Conservation (phyloP, 352 stramenopile species). For the Phytophthora sp. region DNA sequence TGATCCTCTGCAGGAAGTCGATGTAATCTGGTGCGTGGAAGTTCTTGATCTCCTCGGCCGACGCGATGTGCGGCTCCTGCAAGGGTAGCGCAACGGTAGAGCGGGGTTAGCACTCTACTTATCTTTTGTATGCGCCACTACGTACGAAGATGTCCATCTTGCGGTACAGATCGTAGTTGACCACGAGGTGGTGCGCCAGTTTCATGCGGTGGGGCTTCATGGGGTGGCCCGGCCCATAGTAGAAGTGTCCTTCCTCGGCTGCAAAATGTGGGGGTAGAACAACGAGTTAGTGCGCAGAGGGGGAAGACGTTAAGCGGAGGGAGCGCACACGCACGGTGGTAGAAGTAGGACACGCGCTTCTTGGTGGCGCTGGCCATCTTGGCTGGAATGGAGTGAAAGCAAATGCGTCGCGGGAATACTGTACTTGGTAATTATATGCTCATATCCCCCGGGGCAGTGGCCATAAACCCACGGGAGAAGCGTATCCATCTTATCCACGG, state of each 20-base stretch:
- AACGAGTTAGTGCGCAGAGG: not conserved
- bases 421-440: too few relatives aligned
- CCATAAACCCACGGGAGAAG: too few relatives aligned
- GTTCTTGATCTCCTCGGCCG: conserved; percentile 93
- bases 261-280: conserved; percentile 1
- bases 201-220: conserved; percentile 99
- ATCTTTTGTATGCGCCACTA: conserved; percentile 2
- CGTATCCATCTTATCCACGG: too few relatives aligned
- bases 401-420: too few relatives aligned
- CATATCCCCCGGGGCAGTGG: too few relatives aligned
- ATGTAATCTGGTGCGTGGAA: conserved; percentile 99
- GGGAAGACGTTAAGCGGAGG: not conserved
- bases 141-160: conserved; percentile 99
- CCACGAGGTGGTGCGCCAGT: conserved; percentile 97
- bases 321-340: conserved; percentile 64
- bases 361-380: conserved; percentile 56
- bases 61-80: conserved; percentile 82
- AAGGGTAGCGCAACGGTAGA: conserved; percentile 10
- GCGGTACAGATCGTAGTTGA: conserved; percentile 98
- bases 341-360: conserved; percentile 89
- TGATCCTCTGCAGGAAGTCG: conserved; percentile 96
- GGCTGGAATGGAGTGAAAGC: conserved; percentile 17
- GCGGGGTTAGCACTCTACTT: not conserved
- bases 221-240: conserved; percentile 96
- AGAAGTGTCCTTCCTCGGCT: conserved; percentile 97